Base-by-base conservation (phyloP, 192 early-diverging fungal genomes). In the Coemansia umbellata region DNA sequence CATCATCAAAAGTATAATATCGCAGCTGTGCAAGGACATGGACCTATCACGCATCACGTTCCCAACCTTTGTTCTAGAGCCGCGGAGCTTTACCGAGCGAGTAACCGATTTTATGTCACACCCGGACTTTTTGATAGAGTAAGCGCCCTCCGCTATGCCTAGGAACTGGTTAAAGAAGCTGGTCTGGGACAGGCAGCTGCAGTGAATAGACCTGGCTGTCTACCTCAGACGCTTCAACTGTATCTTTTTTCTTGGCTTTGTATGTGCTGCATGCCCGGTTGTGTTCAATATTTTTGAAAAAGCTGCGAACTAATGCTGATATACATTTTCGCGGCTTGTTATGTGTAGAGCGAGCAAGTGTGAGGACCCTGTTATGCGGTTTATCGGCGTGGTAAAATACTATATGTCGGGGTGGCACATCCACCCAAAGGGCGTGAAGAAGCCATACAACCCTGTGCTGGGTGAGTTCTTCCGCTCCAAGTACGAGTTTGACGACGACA, bases 21-120 rank as follows among this genome's bases (percentile, higher is more conserved):
- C 78, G 23, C 95, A 98, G 69, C 66, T 98, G 32, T 74, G 89
- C 49, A 87, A 91, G 61, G 92, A 88, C 41, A 91, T 85, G 73
- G 95, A 98, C 63, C 83, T 98, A 50, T 90, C 90, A 49, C 80
- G 90, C 47, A 86, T 98, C 37, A 91, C 93, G n/a, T 83, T 98
- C 14, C 95, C 93, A 9, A 93, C 91, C 5, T 98, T 98, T 80
- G 85, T 98, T 4, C 80, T 98, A 18, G 95, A 98, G 55, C 90
- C 93, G 2, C 74, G 94, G 18, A 91, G 89, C 69, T 93, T 95
- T 80, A 82, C 91, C 22, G 95, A 98, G 64, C 84, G 91, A 18
- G 89, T 98, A 22, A 93, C 93, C 6, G 93, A 98, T 78, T 98
- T 98, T 79, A 91, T 96, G 85, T 84, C 85, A 28, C 91, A 94